These are phyloP conservation scores for Meira nashicola DNA, from an alignment of 1,284 basidiomycete species.

Conservation along the genomic window DNA sequence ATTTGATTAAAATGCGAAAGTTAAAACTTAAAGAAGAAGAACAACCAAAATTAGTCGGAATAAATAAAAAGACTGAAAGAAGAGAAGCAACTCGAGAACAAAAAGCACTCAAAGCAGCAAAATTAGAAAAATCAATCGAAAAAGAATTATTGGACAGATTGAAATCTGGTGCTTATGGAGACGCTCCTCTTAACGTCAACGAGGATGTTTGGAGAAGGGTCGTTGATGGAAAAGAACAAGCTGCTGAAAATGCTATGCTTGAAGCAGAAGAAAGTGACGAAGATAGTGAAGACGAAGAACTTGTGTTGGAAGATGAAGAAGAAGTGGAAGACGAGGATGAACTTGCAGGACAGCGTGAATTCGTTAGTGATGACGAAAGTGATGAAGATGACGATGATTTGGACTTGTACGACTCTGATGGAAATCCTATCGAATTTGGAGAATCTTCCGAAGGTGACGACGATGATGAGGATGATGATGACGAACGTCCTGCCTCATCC, in stretches of 20 bases:
- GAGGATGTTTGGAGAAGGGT: constrained; percentile 83
- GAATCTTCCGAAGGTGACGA: constrained; percentile 28
- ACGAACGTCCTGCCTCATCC: constrained; percentile 7
- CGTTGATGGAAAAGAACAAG: constrained; percentile 30
- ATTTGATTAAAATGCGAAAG: constrained; percentile 94
- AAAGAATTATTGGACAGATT: constrained; percentile 92
- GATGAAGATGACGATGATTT: constrained; percentile 21
- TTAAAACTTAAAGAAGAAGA: constrained; percentile 70
- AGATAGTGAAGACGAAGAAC: constrained; percentile 47
- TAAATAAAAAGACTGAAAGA: constrained; percentile 97
- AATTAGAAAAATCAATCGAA: constrained; percentile 84
- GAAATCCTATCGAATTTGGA: constrained; percentile 8
- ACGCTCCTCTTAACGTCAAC: constrained; percentile 95
- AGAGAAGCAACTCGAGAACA: constrained; percentile 86
- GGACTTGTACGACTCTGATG: constrained; percentile 19
- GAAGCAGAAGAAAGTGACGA: constrained; percentile 48
- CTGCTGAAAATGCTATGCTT: constrained; percentile 24
- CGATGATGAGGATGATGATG: constrained; percentile 21
- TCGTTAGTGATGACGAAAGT: constrained; percentile 46
- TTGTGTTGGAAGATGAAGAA: constrained; percentile 37
- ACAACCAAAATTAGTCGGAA: constrained; percentile 84
- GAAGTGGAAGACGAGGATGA: constrained; percentile 38
- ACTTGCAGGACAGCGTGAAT: constrained; percentile 40
- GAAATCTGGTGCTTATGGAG: constrained; percentile 94
- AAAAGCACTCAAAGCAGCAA: constrained; percentile 84